Base-by-base conservation (phyloP, 345 rosid genomes). In the Capsella bursapastoris region DNA sequence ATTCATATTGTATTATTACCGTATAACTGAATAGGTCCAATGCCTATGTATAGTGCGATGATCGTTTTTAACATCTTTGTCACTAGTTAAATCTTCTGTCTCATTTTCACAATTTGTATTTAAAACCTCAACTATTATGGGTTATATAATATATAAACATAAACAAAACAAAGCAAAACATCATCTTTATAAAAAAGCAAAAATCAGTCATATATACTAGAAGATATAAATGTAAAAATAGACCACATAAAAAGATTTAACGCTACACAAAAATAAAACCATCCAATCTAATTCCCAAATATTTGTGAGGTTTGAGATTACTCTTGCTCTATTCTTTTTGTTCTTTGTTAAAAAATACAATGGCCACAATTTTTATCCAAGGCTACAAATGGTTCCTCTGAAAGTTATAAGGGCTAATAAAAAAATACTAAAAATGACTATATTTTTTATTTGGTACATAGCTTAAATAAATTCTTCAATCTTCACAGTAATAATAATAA, bases 231-330 rank as follows among this genome's bases (percentile, higher is more conserved):
- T 49, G 53, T 45, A n/a, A 22, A 22, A 22, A 22, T 51, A 32
- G 25, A 57, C 64, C 64, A 59, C 64, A 59, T 3, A 50, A 8
- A 18, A 1, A 18, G 16, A 16, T 35, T 5, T 22, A 22, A 3
- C 18, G 8, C 44, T 35, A 8, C 28, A 57, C 63, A 16, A 22
- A 40, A 38, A 25, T 1, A 12, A 5, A 60, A 38, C 14, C 15
- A 61, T 61, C 2, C 34, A 61, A 61, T 61, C 3, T 12, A 41
- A 25, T 61, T 61, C 48, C 25, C 44, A 16, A 58, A 37, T 41
- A 61, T 27, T 25, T 25, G 49, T 60, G 49, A n/a, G 16, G 32
- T 40, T 59, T 40, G 38, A 12, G 34, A 16, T 3, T 22, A 40
- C 34, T 16, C 27, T 6, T 29, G n/a, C 25, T 12, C 28, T 12